Conservation (phyloP, 176 grass and related monocot species). For the Zea luxurians region DNA sequence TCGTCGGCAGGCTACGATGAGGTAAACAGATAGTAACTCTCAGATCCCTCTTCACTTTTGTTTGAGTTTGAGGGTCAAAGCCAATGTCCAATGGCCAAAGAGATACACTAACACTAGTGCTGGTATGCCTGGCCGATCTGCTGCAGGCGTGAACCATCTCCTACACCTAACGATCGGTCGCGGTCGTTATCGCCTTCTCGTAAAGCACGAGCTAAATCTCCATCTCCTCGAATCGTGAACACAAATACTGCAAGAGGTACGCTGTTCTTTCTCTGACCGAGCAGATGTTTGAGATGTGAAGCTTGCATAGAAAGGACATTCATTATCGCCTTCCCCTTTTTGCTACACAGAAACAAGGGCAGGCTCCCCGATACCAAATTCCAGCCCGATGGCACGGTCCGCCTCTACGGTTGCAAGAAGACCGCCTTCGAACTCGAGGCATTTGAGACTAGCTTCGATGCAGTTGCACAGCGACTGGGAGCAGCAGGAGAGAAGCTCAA, state of each 20-base stretch:
- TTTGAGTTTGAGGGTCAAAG: neutral
- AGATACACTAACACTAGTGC: neutral
- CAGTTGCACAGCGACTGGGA: constrained; percentile 48
- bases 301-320: constrained; percentile 1
- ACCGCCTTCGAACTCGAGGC: constrained; percentile 47
- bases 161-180: constrained; percentile 42
- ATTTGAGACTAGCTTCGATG: constrained; percentile 54
- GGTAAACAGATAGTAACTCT: constrained; percentile 51
- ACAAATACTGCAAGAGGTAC: constrained; percentile 47
- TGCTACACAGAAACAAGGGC: constrained; percentile 63
- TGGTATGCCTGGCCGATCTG: neutral
- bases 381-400: constrained; percentile 59
- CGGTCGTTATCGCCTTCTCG: constrained; percentile 67
- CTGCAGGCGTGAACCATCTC: constrained; percentile 56
- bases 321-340: constrained; percentile 17
- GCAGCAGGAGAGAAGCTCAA: constrained; percentile 56
- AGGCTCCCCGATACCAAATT: constrained; percentile 57
- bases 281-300: constrained; percentile 16
- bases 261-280: neutral
- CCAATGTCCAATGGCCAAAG: neutral
- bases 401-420: constrained; percentile 52
- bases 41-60: neutral
- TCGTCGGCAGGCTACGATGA: constrained; percentile 49
- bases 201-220: constrained; percentile 50
- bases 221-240: constrained; percentile 42